These are phyloP conservation scores for Podaxis sp. DNA, from an alignment of 768 basidiomycete genomes.

Conservation along the genomic window DNA sequence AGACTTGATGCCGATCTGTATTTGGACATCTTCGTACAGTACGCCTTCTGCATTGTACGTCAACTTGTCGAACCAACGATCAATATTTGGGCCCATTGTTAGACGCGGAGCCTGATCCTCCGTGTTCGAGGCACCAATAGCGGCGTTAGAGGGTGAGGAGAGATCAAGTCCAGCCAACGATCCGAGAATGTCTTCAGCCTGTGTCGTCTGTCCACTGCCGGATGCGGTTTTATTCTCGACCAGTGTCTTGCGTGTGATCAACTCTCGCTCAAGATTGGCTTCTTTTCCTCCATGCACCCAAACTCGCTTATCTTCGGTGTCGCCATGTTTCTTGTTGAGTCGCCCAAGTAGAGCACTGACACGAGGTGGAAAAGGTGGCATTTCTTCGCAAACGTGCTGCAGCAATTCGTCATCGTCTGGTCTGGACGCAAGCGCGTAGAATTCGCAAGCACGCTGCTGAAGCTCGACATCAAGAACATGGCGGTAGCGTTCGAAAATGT, in stretches of 20 bases:
- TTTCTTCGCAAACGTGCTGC: constrained; percentile 96
- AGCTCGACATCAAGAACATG: constrained; percentile 96
- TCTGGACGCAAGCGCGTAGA: constrained; percentile 81
- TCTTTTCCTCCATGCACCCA: constrained; percentile 97
- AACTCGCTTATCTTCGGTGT: constrained; percentile 92
- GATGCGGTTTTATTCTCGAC: constrained; percentile 20
- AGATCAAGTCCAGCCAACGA: constrained; percentile 85
- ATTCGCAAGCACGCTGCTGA: constrained; percentile 98
- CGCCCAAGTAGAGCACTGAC: constrained; percentile 87
- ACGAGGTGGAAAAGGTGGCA: constrained; percentile 97
- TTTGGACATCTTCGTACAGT: constrained; percentile 92
- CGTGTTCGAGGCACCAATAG: constrained; percentile 19
- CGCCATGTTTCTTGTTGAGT: constrained; percentile 85
- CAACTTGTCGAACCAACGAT: constrained; percentile 88
- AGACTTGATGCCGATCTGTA: constrained; percentile 95
- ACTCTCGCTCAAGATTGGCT: constrained; percentile 76
- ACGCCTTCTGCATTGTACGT: constrained; percentile 82
- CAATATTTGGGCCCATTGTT: constrained; percentile 68
- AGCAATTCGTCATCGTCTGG: constrained; percentile 90
- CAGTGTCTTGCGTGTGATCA: constrained; percentile 52
- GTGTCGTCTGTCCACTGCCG: constrained; percentile 37
- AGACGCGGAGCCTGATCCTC: constrained; percentile 52
- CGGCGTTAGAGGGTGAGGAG: constrained; percentile 27
- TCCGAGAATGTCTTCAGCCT: constrained; percentile 57
- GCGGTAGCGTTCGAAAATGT: constrained; percentile 96